Base-by-base conservation (phyloP, 148 eudicot genomes). In the Spergularia bocconei region DNA sequence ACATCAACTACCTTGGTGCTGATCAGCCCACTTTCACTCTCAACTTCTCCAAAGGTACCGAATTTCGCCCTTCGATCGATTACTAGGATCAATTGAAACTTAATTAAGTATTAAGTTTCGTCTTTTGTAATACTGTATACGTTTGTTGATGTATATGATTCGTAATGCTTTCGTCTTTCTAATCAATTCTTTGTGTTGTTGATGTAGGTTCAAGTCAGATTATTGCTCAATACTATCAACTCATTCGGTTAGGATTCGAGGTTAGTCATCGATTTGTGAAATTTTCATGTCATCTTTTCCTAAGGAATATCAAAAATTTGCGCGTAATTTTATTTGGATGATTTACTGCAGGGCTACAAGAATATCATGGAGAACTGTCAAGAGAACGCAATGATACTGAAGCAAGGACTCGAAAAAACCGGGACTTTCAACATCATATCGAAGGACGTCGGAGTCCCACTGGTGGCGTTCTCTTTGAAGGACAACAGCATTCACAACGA, bases 11-110 rank as follows among this genome's bases (percentile, higher is more conserved):
- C 76, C 91, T 90, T 81, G 91, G 95, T 9, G 75, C 94, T 80
- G 94, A 90, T 85, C 94, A 90, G 68, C 91, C 95, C 47, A 88
- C 91, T 25, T 88, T 90, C 73, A 88, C 91, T 57, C 91, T 88
- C 74, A 88, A 90, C 68, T 90, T 90, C 85, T 90, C 91, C 70
- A 90, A 90, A 84, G 94, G 94, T 88, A 66, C 25, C 1, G 10
- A 0, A 64, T 36, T 36, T 64, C 16, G 13, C 1, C 48, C 11
- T 7, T 41, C 55, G 13, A 15, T 41, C 70, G 19, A 68, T 68
- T 52, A 19, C 56, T 68, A 38, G 41, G 38, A 50, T 41, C 8
- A 16, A 68, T 9, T 20, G 57, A 21, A 7, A 23, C 25, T 23
- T 23, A 23, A 23, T 23, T 23, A n/a, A n/a, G n/a, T n/a, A 23